Conservation (phyloP, 208 protist species). For the Angomonas desouzai region DNA sequence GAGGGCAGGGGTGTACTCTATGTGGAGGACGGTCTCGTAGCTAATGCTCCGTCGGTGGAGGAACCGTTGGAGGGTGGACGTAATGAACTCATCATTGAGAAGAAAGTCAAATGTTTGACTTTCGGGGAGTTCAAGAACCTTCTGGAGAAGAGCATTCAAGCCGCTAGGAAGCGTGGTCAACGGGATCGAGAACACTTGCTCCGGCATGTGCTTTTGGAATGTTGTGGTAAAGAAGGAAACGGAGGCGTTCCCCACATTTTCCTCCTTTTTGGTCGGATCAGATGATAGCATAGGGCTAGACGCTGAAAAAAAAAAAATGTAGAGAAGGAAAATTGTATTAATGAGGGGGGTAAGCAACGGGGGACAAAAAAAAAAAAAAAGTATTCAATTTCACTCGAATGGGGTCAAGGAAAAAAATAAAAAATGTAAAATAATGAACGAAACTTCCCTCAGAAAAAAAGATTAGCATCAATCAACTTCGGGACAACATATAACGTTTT, state of each 20-base stretch:
- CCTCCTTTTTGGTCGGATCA: background rate
- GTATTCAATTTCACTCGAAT: too few species aligned
- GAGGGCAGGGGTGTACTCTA: constrained; percentile 84
- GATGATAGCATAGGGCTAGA: background rate
- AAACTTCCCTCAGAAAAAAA: too few species aligned
- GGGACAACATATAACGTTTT: too few species aligned
- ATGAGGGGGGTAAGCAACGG: too few species aligned
- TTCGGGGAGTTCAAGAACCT: constrained; percentile 38
- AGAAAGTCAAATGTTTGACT: constrained; percentile 72
- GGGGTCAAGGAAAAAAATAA: too few species aligned
- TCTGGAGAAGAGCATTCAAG: constrained; percentile 63
- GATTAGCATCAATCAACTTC: too few species aligned
- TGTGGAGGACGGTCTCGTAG: constrained; percentile 71
- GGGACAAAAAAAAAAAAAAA: too few species aligned
- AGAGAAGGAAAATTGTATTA: constrained; percentile 1
- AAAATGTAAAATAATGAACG: too few species aligned
- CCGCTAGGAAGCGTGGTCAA: constrained; percentile 62
- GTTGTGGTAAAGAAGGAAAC: constrained; percentile 81
- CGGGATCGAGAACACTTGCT: constrained; percentile 71
- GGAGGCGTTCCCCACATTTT: constrained; percentile 43
- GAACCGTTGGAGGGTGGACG: constrained; percentile 69
- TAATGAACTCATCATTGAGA: constrained; percentile 77
- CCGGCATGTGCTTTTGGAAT: constrained; percentile 62
- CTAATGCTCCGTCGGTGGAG: constrained; percentile 60
- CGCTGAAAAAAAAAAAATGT: background rate